These are phyloP conservation scores for Colletotrichum magnum DNA, from an alignment of 2,329 filamentous ascomycete genomes.

Conservation along the genomic window DNA sequence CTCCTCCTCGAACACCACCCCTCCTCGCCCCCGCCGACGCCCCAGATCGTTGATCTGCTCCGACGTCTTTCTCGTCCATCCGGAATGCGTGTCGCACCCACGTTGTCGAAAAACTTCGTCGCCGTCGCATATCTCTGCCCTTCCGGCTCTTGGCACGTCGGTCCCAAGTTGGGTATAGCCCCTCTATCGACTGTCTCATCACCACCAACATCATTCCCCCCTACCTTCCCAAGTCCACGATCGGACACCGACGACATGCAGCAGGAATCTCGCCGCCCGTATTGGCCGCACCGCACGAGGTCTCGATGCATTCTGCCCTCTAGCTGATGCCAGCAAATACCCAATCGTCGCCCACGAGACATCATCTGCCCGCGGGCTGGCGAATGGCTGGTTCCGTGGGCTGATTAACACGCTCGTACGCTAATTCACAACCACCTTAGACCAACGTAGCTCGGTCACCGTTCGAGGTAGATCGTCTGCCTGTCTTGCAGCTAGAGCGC, in stretches of 20 bases:
- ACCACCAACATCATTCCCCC: not conserved
- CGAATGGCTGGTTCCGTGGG: not conserved
- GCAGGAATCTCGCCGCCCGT: not conserved
- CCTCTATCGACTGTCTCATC: slow-evolving; percentile 3
- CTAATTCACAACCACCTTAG: not conserved
- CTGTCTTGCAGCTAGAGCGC: no score
- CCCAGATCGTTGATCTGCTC: slow-evolving; percentile 13
- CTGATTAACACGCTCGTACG: slow-evolving; percentile 6
- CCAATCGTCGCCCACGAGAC: slow-evolving; percentile 11
- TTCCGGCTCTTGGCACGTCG: slow-evolving; percentile 36
- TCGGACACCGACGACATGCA: not conserved
- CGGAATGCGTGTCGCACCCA: slow-evolving; percentile 34
- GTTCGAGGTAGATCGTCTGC: slow-evolving; percentile 15
- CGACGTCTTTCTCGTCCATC: slow-evolving; percentile 23
- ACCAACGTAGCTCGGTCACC: slow-evolving; percentile 6
- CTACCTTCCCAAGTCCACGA: slow-evolving; percentile 2
- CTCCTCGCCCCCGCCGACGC: slow-evolving; percentile 10
- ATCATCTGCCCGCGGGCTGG: not conserved
- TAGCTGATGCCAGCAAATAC: slow-evolving; percentile 16
- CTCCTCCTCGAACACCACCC: no score
- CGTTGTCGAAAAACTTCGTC: slow-evolving; percentile 34
- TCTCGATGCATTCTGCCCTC: slow-evolving; percentile 13
- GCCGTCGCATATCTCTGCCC: slow-evolving; percentile 7
- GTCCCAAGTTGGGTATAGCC: slow-evolving; percentile 32
- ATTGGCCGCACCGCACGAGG: slow-evolving; percentile 1